Conservation (phyloP, 176 grass and related monocot species). For the Phyllostachys edulis region DNA sequence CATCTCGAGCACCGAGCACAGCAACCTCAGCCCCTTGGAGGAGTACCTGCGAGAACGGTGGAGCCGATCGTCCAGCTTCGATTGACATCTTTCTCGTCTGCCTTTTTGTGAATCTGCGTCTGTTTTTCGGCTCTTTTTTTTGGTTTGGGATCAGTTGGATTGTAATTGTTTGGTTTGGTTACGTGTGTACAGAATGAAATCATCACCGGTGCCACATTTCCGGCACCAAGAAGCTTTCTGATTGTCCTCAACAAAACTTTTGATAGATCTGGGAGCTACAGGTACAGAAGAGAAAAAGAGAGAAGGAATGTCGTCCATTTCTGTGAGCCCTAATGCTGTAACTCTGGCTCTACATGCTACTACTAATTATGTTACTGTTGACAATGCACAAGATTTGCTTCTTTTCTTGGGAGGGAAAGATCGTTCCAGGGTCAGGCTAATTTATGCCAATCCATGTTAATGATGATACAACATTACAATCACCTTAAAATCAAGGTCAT, state of each 20-base stretch:
- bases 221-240: slow-evolving; percentile 1
- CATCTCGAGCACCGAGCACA: slow-evolving; percentile 71
- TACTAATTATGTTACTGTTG: background rate
- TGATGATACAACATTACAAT: background rate
- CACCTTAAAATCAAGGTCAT: background rate
- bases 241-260: background rate
- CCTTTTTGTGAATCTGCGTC: background rate
- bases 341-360: background rate
- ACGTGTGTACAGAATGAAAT: slow-evolving; percentile 33
- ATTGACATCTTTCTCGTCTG: slow-evolving; percentile 28
- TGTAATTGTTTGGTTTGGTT: slow-evolving; percentile 3
- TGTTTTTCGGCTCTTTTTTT: background rate
- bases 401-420: background rate
- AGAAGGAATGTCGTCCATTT: no score
- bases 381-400: background rate
- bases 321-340: no score
- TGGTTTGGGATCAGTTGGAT: background rate
- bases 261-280: background rate
- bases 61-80: slow-evolving; percentile 90
- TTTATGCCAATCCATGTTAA: background rate
- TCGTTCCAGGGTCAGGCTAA: background rate
- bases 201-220: slow-evolving; percentile 17
- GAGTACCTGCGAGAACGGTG: slow-evolving; percentile 82
- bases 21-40: slow-evolving; percentile 62
- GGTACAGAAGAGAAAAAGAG: background rate